Percentiles rank a stretch among this genome's conserved stretches.
Evolutionary conservation across 257 asterid species (phyloP).

Genomic region (Schizonepeta tenuifolia): DNA sequence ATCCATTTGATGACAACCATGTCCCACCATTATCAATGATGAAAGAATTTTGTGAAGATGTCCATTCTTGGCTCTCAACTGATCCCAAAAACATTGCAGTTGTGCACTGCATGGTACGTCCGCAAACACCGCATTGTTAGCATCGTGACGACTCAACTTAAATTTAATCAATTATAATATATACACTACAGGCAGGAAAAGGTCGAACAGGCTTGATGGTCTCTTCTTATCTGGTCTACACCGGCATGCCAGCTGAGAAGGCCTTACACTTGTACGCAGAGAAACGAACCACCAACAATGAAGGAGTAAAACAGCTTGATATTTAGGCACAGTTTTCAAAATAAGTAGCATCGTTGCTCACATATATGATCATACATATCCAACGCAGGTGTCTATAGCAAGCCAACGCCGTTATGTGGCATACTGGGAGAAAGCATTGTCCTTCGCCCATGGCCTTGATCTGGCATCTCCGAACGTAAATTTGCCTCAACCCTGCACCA

Average conservation of each 20-base stretch:
- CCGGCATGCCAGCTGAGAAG: slow-evolving; percentile 72
- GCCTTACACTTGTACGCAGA: slow-evolving; percentile 76
- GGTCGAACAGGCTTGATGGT: slow-evolving; percentile 94
- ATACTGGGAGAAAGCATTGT: slow-evolving; percentile 67
- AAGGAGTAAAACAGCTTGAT: slow-evolving; percentile 55
- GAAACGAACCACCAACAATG: slow-evolving; percentile 77
- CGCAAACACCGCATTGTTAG: neutral
- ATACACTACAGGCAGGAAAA: slow-evolving; percentile 68
- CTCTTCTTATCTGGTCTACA: slow-evolving; percentile 63
- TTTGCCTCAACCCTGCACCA: slow-evolving; percentile 53
- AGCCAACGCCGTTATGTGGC: slow-evolving; percentile 82
- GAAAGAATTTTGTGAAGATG: slow-evolving; percentile 82
- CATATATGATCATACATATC: neutral
- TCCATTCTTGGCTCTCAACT: slow-evolving; percentile 67
- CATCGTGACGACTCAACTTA: neutral
- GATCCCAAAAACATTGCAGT: slow-evolving; percentile 77
- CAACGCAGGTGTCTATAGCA: slow-evolving; percentile 69
- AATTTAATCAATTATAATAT: too few relatives aligned
- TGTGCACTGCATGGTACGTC: slow-evolving; percentile 76
- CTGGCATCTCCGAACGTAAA: slow-evolving; percentile 44
- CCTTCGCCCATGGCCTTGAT: slow-evolving; percentile 39
- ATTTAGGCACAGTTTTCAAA: neutral
- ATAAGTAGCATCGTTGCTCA: neutral
- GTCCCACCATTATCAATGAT: slow-evolving; percentile 71
- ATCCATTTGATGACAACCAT: slow-evolving; percentile 83